These are phyloP conservation scores for Syncephalastrum sp. DNA, from an alignment of 371 early-diverging fungal species.

Conservation along the genomic window DNA sequence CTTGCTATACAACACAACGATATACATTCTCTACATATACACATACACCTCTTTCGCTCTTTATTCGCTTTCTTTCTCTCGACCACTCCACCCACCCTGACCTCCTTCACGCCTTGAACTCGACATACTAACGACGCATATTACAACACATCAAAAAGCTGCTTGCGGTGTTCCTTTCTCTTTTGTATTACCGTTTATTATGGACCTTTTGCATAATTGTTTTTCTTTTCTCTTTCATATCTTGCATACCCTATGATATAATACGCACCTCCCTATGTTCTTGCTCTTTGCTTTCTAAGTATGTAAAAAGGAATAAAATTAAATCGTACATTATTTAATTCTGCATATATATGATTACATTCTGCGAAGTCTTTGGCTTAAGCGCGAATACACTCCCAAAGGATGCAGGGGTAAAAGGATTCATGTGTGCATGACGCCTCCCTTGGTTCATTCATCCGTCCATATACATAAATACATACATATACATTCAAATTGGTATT, in stretches of 20 bases:
- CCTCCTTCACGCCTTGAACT: neutral
- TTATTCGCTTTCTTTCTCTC: neutral
- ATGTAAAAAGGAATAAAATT: conserved; percentile 15
- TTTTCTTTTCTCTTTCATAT: conserved; percentile 4
- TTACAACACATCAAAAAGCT: conserved; percentile 7
- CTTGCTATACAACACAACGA: neutral
- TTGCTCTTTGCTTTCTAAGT: conserved; percentile 3
- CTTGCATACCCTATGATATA: conserved; percentile 3
- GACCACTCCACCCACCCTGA: conserved; percentile 3
- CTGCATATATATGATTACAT: neutral
- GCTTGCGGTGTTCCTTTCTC: conserved; percentile 9
- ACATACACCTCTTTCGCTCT: neutral
- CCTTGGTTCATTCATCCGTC: no score
- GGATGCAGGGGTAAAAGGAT: no score
- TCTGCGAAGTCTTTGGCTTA: no score
- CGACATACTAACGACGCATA: no score
- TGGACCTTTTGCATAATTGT: conserved; percentile 2
- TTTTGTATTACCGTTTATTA: conserved; percentile 4
- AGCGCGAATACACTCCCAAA: no score
- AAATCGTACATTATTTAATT: conserved; percentile 4
- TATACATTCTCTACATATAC: neutral
- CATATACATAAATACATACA: no score
- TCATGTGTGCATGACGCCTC: no score
- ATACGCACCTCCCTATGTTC: conserved; percentile 5
- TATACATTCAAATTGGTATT: no score